Conservation (phyloP, 2,329 filamentous ascomycete genomes). For the Aspergillus calidoustus region DNA sequence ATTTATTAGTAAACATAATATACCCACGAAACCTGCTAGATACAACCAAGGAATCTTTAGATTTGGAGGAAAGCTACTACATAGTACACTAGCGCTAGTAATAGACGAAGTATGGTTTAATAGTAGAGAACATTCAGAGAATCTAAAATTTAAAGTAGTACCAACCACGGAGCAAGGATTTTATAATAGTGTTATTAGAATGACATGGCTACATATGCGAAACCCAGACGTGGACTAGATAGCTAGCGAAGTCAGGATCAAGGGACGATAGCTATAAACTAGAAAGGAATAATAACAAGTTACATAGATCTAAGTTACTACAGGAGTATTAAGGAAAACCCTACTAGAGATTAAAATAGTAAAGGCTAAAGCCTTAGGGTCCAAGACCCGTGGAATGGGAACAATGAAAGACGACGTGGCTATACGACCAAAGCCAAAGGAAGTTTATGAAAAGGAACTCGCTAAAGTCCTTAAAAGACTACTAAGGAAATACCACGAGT, state of each 20-base stretch:
- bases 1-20: neutral
- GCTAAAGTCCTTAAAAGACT: neutral
- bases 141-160: neutral
- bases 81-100: neutral
- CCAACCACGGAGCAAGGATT: neutral
- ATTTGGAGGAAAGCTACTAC: neutral
- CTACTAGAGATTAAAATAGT: no score
- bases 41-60: neutral
- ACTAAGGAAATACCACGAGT: neutral
- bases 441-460: neutral
- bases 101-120: neutral
- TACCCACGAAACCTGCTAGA: neutral
- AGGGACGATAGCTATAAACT: no score
- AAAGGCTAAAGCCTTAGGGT: no score
- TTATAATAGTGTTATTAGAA: slow-evolving; percentile 1
- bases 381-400: no score
- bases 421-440: neutral
- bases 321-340: no score
- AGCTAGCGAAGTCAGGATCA: no score
- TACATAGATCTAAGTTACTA: no score
- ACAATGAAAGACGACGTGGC: neutral
- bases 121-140: neutral
- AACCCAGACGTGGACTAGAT: no score
- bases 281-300: no score
- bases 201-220: neutral